Evolutionary conservation across 2,329 filamentous ascomycete species (phyloP).

Genomic region (Bipolaris oryzae): DNA sequence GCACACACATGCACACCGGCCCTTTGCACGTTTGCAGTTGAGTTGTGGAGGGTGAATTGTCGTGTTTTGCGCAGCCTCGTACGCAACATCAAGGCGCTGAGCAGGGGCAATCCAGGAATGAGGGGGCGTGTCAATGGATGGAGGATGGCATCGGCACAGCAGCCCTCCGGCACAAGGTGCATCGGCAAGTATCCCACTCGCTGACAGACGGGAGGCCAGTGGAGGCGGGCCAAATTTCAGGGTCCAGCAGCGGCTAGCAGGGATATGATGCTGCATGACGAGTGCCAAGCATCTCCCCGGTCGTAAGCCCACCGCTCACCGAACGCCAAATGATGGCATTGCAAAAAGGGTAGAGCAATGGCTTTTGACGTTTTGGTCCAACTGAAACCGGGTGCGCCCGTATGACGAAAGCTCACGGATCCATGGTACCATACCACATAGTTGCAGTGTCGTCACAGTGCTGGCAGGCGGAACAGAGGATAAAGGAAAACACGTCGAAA

Average conservation of each 20-base stretch:
- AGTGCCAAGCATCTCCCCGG: slow-evolving; percentile 23
- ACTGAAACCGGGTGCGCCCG: slow-evolving; percentile 7
- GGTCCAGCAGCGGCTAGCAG: slow-evolving; percentile 23
- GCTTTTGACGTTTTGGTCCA: slow-evolving; percentile 4
- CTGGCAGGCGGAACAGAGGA: slow-evolving; percentile 2
- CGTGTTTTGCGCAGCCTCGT: slow-evolving; percentile 7
- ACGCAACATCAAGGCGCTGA: slow-evolving; percentile 14
- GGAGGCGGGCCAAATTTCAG: slow-evolving; percentile 20
- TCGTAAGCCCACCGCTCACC: slow-evolving; percentile 17
- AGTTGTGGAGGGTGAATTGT: slow-evolving; percentile 15
- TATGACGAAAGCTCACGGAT: slow-evolving; percentile 13
- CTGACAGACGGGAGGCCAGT: slow-evolving; percentile 12
- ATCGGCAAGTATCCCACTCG: slow-evolving; percentile 24
- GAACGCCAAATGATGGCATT: slow-evolving; percentile 29
- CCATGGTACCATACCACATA: slow-evolving; percentile 10
- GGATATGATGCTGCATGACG: slow-evolving; percentile 23
- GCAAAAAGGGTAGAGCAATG: slow-evolving; percentile 19
- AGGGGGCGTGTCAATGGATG: slow-evolving; percentile 2
- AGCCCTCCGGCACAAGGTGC: slow-evolving; percentile 13
- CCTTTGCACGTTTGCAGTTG: slow-evolving; percentile 5
- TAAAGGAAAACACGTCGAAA: slow-evolving; percentile 1
- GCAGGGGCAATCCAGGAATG: slow-evolving; percentile 6
- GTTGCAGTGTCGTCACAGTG: slow-evolving; percentile 16
- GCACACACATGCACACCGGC: slow-evolving; percentile 1
- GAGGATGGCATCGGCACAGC: slow-evolving; percentile 9